Conservation (phyloP, 352 stramenopile genomes). For the Thalassiosira hispida region DNA sequence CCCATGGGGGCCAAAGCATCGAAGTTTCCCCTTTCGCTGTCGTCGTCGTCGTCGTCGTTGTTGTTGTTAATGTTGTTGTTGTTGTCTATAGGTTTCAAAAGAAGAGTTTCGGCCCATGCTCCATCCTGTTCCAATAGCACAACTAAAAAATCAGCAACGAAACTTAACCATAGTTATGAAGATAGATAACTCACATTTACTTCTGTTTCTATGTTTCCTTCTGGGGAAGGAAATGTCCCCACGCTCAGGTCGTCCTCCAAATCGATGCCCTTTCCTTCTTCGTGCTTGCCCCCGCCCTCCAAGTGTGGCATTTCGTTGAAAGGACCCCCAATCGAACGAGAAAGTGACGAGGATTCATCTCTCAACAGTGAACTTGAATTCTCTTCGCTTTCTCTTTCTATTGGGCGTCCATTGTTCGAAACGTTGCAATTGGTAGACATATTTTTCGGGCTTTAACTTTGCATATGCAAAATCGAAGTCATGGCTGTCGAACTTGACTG, state of each 20-base stretch:
- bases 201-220: too few relatives aligned
- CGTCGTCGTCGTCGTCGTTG: too few relatives aligned
- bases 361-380: neutral
- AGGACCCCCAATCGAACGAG: neutral
- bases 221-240: too few relatives aligned
- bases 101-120: too few relatives aligned
- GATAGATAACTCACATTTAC: neutral
- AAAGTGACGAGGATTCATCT: neutral
- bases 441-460: neutral
- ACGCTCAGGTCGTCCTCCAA: constrained; percentile 1
- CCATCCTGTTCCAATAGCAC: too few relatives aligned
- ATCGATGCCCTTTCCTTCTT: neutral
- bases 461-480: neutral
- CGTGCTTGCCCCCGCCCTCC: constrained; percentile 5
- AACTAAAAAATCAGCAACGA: too few relatives aligned
- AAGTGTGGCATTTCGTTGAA: neutral
- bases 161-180: too few relatives aligned
- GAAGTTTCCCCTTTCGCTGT: too few relatives aligned
- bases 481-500: neutral
- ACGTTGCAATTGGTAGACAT: neutral
- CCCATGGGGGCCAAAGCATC: too few relatives aligned
- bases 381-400: neutral
- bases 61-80: too few relatives aligned
- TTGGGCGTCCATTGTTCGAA: neutral
- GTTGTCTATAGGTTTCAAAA: too few relatives aligned